Evolutionary conservation across 805 yeast genomes (phyloP).

Genomic region (Kockiozyma suomiensis): DNA sequence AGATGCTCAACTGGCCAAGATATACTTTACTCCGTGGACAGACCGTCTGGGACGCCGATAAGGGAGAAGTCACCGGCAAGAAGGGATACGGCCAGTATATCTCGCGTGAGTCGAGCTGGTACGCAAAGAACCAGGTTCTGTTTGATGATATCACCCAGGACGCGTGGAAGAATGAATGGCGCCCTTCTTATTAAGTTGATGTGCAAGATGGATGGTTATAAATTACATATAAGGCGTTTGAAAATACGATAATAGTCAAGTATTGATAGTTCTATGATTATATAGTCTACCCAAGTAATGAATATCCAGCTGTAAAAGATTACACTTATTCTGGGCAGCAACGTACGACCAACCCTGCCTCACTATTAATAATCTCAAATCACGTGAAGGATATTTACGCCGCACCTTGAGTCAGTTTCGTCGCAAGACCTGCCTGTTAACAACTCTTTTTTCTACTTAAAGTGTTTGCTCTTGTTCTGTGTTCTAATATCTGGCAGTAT

Average conservation of each 20-base stretch:
- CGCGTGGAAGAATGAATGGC: conserved; percentile 33
- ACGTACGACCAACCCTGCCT: not conserved
- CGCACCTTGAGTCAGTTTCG: not conserved
- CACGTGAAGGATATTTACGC: not conserved
- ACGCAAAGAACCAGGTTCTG: conserved; percentile 31
- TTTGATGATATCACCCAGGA: conserved; percentile 28
- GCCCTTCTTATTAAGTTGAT: conserved; percentile 15
- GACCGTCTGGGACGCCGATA: conserved; percentile 34
- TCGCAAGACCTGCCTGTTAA: too few relatives aligned
- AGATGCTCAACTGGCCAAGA: conserved; percentile 52
- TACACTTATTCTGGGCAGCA: not conserved
- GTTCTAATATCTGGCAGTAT: too few relatives aligned
- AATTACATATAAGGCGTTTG: conserved; percentile 3
- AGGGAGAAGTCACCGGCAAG: conserved; percentile 32
- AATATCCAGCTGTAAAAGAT: too few relatives aligned
- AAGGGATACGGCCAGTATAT: conserved; percentile 34
- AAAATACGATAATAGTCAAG: not conserved
- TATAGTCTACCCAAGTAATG: too few relatives aligned
- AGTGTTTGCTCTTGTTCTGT: too few relatives aligned
- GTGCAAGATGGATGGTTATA: not conserved
- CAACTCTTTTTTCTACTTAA: too few relatives aligned
- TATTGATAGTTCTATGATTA: too few relatives aligned
- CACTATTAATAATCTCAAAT: not conserved
- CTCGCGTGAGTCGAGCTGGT: conserved; percentile 28
- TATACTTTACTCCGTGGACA: conserved; percentile 46